Conservation (phyloP, 148 eudicot species). For the Silene latifolia region DNA sequence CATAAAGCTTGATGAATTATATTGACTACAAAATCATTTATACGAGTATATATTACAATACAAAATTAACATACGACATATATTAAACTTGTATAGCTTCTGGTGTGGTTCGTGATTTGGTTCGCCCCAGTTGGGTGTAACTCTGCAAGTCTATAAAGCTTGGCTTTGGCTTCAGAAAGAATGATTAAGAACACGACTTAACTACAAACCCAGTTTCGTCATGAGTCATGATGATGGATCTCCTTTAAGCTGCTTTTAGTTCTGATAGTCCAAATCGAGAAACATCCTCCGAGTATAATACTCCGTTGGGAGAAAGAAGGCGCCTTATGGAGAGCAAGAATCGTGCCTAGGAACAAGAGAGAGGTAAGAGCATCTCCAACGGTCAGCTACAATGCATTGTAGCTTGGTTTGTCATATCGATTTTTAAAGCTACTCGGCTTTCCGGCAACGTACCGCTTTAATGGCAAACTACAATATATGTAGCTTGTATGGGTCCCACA, state of each 20-base stretch:
- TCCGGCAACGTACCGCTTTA: too few relatives aligned
- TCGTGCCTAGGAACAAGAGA: slow-evolving; percentile 45
- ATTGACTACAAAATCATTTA: too few relatives aligned
- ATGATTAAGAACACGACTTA: not conserved
- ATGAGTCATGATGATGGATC: not conserved
- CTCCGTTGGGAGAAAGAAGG: slow-evolving; percentile 62
- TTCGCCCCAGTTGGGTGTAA: not conserved
- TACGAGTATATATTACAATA: not conserved
- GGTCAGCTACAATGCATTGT: too few relatives aligned
- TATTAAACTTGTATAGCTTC: not conserved
- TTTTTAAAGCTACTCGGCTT: too few relatives aligned
- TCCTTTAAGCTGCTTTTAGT: slow-evolving; percentile 46
- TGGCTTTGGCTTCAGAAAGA: not conserved
- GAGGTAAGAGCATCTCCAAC: too few relatives aligned
- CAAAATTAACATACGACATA: not conserved
- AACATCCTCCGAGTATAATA: slow-evolving; percentile 55
- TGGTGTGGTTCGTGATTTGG: not conserved
- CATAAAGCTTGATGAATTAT: too few relatives aligned
- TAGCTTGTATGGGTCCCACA: too few relatives aligned
- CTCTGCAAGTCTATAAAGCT: not conserved
- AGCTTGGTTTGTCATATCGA: too few relatives aligned
- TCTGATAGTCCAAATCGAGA: slow-evolving; percentile 38
- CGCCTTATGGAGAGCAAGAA: slow-evolving; percentile 58
- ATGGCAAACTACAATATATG: too few relatives aligned
- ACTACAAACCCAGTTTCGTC: not conserved